phyloP scores from a whole-genome alignment of 306 rosid genomes.

The Urtica urens region DNA sequence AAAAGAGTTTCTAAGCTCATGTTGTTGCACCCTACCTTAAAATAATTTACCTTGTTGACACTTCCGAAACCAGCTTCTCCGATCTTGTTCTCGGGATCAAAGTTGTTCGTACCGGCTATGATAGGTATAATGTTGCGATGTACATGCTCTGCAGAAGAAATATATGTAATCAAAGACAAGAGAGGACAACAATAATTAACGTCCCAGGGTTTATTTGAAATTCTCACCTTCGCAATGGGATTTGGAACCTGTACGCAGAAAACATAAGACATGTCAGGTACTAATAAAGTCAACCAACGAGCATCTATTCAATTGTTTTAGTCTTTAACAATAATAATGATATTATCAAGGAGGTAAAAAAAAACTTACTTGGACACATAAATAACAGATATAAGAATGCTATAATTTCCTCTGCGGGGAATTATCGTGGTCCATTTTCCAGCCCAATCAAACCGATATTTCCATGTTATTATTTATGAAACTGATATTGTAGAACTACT shows the following conservation, averaged over 20 bases:
- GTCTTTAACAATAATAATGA: no score
- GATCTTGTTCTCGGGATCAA: conserved; percentile 32
- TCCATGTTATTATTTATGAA: conserved; percentile 5
- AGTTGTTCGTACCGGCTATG: conserved; percentile 16
- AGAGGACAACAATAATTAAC: background rate
- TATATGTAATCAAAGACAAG: background rate
- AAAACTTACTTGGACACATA: conserved; percentile 11
- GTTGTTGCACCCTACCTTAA: no score
- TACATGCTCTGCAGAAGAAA: background rate
- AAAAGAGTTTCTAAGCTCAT: background rate
- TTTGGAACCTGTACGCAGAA: conserved; percentile 3
- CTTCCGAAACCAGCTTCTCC: conserved; percentile 75
- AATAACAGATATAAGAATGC: conserved; percentile 19
- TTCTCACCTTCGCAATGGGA: conserved; percentile 10
- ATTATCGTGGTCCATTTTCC: conserved; percentile 13
- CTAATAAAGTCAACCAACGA: no score
- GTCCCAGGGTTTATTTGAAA: background rate
- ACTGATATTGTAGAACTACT: background rate
- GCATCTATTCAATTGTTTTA: no score
- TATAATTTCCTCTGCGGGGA: conserved; percentile 4
- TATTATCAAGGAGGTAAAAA: no score
- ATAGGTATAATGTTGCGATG: background rate
- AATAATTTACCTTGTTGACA: conserved; percentile 41
- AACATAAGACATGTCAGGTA: background rate
- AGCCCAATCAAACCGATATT: conserved; percentile 14